These are phyloP conservation scores for Lachancea cidri DNA, from an alignment of 805 yeast genomes.

Conservation along the genomic window DNA sequence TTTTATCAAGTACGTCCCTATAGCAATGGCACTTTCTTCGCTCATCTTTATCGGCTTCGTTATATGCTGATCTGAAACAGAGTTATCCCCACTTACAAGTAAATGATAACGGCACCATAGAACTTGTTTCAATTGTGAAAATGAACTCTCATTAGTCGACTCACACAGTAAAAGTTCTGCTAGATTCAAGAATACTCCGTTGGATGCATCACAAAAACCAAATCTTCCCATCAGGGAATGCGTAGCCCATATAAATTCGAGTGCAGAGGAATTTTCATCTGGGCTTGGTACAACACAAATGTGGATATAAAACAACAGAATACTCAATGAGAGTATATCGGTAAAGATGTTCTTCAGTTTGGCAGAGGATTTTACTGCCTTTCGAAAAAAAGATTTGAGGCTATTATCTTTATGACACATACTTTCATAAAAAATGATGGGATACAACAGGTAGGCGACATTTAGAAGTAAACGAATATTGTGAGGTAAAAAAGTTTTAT, in stretches of 20 bases:
- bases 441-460: constrained; percentile 40
- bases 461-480: constrained; percentile 24
- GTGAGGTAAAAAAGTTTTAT: neutral
- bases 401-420: constrained; percentile 36
- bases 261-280: constrained; percentile 18
- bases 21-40: constrained; percentile 23
- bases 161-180: constrained; percentile 50
- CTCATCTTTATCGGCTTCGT: constrained; percentile 39
- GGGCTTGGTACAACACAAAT: constrained; percentile 25
- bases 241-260: constrained; percentile 49
- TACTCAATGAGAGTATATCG: constrained; percentile 18
- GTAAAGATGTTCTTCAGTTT: constrained; percentile 43
- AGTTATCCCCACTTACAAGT: constrained; percentile 50
- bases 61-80: constrained; percentile 63
- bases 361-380: constrained; percentile 40
- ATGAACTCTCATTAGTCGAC: constrained; percentile 43
- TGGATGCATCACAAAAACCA: constrained; percentile 60
- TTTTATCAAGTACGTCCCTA: constrained; percentile 32
- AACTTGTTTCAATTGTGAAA: constrained; percentile 69
- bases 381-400: constrained; percentile 38
- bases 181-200: constrained; percentile 57
- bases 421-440: constrained; percentile 51
- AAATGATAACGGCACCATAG: constrained; percentile 76
- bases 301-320: constrained; percentile 34
- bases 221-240: constrained; percentile 73